Conservation (phyloP, 176 grass and related monocot species). For the Dactylis glomerata region DNA sequence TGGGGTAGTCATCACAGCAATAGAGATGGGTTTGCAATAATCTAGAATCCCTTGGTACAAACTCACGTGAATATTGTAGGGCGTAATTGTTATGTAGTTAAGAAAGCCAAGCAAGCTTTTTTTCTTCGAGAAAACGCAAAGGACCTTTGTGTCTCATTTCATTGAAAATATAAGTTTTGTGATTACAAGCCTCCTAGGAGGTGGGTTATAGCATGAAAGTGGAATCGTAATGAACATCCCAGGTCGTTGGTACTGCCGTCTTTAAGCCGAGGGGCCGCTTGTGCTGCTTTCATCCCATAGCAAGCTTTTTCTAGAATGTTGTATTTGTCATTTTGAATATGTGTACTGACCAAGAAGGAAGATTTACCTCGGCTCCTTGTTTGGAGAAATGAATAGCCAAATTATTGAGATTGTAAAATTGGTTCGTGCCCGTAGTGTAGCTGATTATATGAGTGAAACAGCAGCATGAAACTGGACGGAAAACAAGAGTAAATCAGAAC, state of each 20-base stretch:
- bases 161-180: too few species aligned
- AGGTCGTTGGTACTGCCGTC: too few species aligned
- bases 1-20: background rate
- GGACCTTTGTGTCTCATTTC: too few species aligned
- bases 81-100: background rate
- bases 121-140: too few species aligned
- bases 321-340: background rate
- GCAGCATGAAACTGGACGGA: too few species aligned
- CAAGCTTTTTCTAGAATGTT: background rate
- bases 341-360: background rate
- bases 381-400: background rate
- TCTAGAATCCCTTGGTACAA: background rate
- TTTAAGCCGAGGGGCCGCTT: too few species aligned
- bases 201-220: too few species aligned
- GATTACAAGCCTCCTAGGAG: too few species aligned
- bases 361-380: background rate
- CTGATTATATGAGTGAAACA: too few species aligned
- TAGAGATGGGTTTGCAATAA: constrained; percentile 25
- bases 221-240: too few species aligned
- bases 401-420: background rate
- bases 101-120: background rate
- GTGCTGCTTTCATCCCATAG: too few species aligned
- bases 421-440: background rate
- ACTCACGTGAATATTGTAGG: background rate
- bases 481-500: too few species aligned